Conservation (phyloP, 306 rosid genomes). For the Vigna trinervia region DNA sequence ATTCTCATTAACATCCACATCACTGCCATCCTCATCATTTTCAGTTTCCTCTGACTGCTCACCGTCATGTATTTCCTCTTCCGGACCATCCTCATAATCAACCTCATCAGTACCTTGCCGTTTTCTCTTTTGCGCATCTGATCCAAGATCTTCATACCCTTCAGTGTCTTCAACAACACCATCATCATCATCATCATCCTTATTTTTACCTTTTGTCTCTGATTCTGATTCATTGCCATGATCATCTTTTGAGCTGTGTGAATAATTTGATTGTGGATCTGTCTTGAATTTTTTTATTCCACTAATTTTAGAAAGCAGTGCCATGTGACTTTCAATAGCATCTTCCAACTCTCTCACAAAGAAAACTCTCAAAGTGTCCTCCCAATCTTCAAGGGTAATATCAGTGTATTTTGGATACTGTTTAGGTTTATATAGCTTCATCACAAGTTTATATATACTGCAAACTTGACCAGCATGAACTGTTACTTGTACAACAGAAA, state of each 20-base stretch:
- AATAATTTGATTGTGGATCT: constrained; percentile 39
- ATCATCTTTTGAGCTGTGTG: constrained; percentile 54
- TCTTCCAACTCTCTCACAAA: constrained; percentile 84
- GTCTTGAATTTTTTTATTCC: constrained; percentile 64
- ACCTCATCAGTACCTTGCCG: constrained; percentile 78
- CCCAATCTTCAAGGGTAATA: constrained; percentile 64
- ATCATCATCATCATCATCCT: constrained; percentile 45
- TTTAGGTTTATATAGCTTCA: constrained; percentile 69
- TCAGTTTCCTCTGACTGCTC: constrained; percentile 54
- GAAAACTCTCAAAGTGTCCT: constrained; percentile 60
- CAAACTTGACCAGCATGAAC: constrained; percentile 50
- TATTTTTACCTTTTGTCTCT: constrained; percentile 42
- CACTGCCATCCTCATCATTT: constrained; percentile 55
- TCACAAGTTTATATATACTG: constrained; percentile 79
- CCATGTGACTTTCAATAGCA: constrained; percentile 66
- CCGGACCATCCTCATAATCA: constrained; percentile 86
- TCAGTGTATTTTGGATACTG: constrained; percentile 63
- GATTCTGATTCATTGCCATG: constrained; percentile 45
- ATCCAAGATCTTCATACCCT: constrained; percentile 77
- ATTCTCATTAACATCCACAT: constrained; percentile 50
- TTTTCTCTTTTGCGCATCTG: constrained; percentile 74
- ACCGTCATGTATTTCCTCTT: constrained; percentile 57
- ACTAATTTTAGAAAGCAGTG: constrained; percentile 68
- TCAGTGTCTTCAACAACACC: constrained; percentile 55
- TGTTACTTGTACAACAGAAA: constrained; percentile 63